Evolutionary conservation across 495 filamentous ascomycete species (phyloP).

Genomic region (Evernia prunastri): DNA sequence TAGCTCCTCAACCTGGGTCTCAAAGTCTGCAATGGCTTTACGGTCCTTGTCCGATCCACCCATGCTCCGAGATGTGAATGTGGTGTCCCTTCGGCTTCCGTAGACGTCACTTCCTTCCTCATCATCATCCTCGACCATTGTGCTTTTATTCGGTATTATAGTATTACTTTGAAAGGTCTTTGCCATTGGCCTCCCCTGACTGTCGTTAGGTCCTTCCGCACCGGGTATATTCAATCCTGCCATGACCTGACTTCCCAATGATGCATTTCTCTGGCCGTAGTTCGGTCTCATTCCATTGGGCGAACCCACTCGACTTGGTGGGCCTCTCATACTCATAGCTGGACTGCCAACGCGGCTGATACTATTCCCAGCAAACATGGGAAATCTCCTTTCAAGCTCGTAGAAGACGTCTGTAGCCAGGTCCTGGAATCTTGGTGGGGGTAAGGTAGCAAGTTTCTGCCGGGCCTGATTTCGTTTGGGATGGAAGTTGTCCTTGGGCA

Average conservation of each 20-base stretch:
- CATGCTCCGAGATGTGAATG: slow-evolving; percentile 39
- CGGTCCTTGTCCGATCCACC: slow-evolving; percentile 54
- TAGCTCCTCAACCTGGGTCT: slow-evolving; percentile 63
- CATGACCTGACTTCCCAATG: slow-evolving; percentile 36
- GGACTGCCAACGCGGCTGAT: slow-evolving; percentile 65
- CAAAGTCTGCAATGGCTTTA: slow-evolving; percentile 63
- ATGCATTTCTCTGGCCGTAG: slow-evolving; percentile 35
- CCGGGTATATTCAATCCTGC: slow-evolving; percentile 37
- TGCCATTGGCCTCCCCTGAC: slow-evolving; percentile 60
- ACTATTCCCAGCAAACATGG: slow-evolving; percentile 63
- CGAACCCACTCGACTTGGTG: slow-evolving; percentile 48
- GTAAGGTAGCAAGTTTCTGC: slow-evolving; percentile 84
- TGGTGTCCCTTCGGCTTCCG: slow-evolving; percentile 54
- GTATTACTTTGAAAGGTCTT: slow-evolving; percentile 95
- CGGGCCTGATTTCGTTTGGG: slow-evolving; percentile 94
- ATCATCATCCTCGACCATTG: slow-evolving; percentile 89
- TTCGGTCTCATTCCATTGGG: slow-evolving; percentile 45
- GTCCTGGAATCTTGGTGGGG: slow-evolving; percentile 76
- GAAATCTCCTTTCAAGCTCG: slow-evolving; percentile 86
- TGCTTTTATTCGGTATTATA: slow-evolving; percentile 95
- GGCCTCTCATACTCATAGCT: slow-evolving; percentile 46
- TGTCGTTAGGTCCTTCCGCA: slow-evolving; percentile 36
- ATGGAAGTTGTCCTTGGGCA: slow-evolving; percentile 83
- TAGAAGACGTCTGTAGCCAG: slow-evolving; percentile 93
- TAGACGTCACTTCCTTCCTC: slow-evolving; percentile 61